A percentile compares a stretch with the other conserved stretches of the same genome.
Conservation (phyloP, 768 basidiomycete genomes). For the Cystofilobasidium capitatum region DNA sequence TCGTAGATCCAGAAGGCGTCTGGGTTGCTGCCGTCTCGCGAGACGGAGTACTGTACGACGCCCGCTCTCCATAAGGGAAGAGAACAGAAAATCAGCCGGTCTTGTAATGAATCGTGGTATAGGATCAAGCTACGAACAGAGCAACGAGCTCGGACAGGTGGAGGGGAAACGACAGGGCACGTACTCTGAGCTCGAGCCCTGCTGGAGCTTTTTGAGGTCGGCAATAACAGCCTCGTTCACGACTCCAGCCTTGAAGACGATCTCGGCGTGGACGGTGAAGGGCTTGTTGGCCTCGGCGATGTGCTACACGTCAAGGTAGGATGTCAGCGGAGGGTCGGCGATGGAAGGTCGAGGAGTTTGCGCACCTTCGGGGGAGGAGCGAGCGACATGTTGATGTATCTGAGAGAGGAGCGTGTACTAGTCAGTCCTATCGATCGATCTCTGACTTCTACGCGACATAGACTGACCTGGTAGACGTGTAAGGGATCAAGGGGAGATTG, state of each 20-base stretch:
- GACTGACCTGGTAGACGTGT: no score
- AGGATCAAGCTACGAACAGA: no score
- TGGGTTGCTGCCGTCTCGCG: neutral
- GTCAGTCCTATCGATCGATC: no score
- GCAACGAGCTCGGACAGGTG: neutral
- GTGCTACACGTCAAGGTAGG: no score
- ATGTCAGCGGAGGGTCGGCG: no score
- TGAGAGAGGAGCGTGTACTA: no score
- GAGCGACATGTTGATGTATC: neutral
- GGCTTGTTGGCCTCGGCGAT: constrained; percentile 1
- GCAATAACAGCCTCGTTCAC: neutral
- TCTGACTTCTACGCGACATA: no score
- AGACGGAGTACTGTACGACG: neutral
- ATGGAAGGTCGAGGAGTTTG: no score
- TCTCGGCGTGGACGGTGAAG: neutral
- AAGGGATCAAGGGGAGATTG: no score
- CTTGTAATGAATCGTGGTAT: no score
- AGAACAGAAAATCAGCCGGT: neutral
- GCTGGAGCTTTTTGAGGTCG: neutral
- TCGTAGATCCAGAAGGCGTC: constrained; percentile 3
- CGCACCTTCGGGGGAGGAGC: constrained; percentile 3
- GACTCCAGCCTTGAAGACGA: neutral
- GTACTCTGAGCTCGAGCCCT: no score
- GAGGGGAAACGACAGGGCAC: neutral
- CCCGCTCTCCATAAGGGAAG: neutral